phyloP scores from a whole-genome alignment of 805 yeast genomes.

The Priceomyces haplophilus region DNA sequence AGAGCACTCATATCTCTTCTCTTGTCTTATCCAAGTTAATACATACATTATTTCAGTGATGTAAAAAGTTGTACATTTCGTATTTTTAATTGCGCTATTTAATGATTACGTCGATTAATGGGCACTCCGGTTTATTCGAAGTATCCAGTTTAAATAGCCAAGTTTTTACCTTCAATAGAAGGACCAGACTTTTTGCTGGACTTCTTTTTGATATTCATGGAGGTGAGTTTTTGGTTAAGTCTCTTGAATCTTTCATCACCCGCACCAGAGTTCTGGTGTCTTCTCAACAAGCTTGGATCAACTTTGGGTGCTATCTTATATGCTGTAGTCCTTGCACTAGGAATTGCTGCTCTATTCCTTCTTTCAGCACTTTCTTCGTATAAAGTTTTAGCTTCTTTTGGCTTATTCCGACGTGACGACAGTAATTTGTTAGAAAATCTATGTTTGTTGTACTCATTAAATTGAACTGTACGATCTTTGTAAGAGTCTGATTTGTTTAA shows the following conservation, averaged over 20 bases:
- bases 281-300: slow-evolving; percentile 47
- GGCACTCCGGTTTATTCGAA: not conserved
- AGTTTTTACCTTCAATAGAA: slow-evolving; percentile 71
- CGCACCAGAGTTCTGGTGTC: slow-evolving; percentile 44
- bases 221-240: slow-evolving; percentile 57
- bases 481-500: slow-evolving; percentile 94
- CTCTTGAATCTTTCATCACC: slow-evolving; percentile 78
- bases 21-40: slow-evolving; percentile 11
- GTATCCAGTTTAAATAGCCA: slow-evolving; percentile 28
- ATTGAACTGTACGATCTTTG: slow-evolving; percentile 75
- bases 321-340: slow-evolving; percentile 84
- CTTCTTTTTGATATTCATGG: slow-evolving; percentile 48
- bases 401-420: slow-evolving; percentile 26
- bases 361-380: slow-evolving; percentile 90
- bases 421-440: slow-evolving; percentile 45
- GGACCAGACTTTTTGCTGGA: slow-evolving; percentile 64
- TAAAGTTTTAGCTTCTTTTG: slow-evolving; percentile 50
- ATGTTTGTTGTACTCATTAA: slow-evolving; percentile 64
- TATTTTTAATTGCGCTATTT: not conserved
- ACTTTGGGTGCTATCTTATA: slow-evolving; percentile 88
- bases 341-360: slow-evolving; percentile 93
- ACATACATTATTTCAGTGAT: slow-evolving; percentile 14
- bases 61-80: not conserved
- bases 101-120: not conserved
- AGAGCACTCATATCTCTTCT: slow-evolving; percentile 7